Conservation (phyloP, 441 rosid species). For the Mallotus repandus region DNA sequence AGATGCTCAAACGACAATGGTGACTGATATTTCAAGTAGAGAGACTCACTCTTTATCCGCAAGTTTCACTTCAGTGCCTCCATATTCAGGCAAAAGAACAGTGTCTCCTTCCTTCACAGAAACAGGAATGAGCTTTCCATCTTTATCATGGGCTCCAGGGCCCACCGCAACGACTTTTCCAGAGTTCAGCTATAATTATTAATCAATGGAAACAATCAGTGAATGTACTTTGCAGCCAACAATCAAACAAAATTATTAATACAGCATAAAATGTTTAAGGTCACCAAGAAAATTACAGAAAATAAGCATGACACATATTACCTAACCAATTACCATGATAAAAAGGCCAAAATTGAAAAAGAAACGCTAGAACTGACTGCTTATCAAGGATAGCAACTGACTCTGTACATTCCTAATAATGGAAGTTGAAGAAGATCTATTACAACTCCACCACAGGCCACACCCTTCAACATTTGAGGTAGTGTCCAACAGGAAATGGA, state of each 20-base stretch:
- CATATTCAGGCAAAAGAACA: slow-evolving; percentile 64
- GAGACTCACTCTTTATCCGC: slow-evolving; percentile 62
- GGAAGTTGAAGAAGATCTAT: not conserved
- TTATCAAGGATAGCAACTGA: not conserved
- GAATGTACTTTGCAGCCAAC: not conserved
- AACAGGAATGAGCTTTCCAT: slow-evolving; percentile 52
- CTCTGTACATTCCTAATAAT: not conserved
- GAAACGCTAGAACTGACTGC: not conserved
- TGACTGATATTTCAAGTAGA: not conserved
- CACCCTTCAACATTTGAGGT: not conserved
- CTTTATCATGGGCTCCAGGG: slow-evolving; percentile 49
- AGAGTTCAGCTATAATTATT: slow-evolving; percentile 52
- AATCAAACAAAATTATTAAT: not conserved
- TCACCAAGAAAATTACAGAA: not conserved
- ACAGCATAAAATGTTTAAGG: not conserved
- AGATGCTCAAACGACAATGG: not conserved
- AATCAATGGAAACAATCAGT: not conserved
- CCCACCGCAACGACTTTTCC: slow-evolving; percentile 71
- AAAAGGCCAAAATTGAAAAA: not conserved
- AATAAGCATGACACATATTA: too few species aligned
- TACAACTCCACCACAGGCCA: not conserved
- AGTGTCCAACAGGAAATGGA: not conserved
- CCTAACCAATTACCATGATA: not conserved
- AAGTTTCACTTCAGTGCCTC: slow-evolving; percentile 67
- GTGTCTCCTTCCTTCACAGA: slow-evolving; percentile 66